These are phyloP conservation scores for Fusarium sp. DNA, from an alignment of 2,329 filamentous ascomycete genomes.

Conservation along the genomic window DNA sequence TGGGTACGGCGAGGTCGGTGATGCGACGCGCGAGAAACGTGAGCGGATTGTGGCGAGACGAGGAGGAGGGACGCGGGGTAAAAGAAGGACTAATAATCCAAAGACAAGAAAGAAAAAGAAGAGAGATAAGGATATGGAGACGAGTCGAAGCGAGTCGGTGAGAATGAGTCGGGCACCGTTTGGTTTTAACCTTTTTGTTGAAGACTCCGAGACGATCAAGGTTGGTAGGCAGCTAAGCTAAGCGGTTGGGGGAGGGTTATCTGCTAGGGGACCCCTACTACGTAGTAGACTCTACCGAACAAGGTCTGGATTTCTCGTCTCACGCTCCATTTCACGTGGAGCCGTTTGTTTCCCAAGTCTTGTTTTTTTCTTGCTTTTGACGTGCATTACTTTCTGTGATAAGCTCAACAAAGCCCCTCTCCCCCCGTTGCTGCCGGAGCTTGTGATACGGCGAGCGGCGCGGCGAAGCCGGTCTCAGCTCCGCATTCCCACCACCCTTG, in stretches of 20 bases:
- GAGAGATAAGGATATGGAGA: not conserved
- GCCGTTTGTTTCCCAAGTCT: not conserved
- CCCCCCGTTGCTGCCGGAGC: not conserved
- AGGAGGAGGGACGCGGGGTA: not conserved
- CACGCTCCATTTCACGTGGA: not conserved
- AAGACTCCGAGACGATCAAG: not conserved
- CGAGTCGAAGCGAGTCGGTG: slow-evolving; percentile 1
- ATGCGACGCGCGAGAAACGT: not conserved
- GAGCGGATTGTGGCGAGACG: not conserved
- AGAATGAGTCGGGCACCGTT: not conserved
- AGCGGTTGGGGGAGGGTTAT: slow-evolving; percentile 2
- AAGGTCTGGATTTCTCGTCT: not conserved
- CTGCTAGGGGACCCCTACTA: slow-evolving; percentile 1
- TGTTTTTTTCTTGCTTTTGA: not conserved
- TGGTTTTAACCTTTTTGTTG: slow-evolving; percentile 1
- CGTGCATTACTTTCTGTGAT: not conserved
- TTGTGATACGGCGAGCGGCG: not conserved
- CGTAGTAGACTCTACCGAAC: not conserved
- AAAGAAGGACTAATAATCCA: not conserved
- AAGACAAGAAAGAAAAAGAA: not conserved
- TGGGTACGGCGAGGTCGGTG: not conserved
- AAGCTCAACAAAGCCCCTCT: not conserved
- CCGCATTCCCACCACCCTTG: not conserved
- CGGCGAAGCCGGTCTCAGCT: not conserved
- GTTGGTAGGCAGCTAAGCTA: not conserved